Percentiles rank a stretch among this genome's conserved stretches.
These are phyloP conservation scores for Gleditsia sinensis DNA, from an alignment of 306 rosid genomes.

Conservation along the genomic window DNA sequence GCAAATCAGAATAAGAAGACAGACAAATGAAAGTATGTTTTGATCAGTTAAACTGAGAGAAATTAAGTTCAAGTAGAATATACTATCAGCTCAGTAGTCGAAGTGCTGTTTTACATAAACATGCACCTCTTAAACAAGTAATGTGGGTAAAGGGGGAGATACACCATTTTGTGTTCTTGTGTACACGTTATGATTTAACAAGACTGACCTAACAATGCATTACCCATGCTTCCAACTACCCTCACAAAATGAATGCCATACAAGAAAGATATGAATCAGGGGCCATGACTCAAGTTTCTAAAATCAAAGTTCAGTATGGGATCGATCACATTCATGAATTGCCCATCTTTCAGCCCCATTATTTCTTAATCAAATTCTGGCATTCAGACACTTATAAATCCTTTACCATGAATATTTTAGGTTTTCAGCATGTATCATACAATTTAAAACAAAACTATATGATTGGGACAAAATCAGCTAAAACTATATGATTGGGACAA, in stretches of 20 bases:
- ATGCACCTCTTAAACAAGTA: background rate
- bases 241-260: background rate
- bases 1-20: background rate
- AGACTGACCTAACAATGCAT: background rate
- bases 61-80: background rate
- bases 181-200: background rate
- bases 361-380: slow-evolving; percentile 3
- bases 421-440: background rate
- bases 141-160: background rate
- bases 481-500: background rate
- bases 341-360: background rate
- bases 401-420: background rate
- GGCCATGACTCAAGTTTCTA: background rate
- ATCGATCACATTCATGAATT: background rate
- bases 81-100: background rate
- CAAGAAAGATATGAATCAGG: background rate
- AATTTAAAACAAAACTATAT: background rate
- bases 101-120: background rate
- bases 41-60: background rate
- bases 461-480: background rate
- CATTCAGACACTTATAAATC: background rate
- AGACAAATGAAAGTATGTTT: background rate
- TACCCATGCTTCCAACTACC: background rate
- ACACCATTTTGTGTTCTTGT: background rate
- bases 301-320: background rate